Evolutionary conservation across 2,329 filamentous ascomycete genomes (phyloP).

Genomic region (Dichotomopilus funicola): DNA sequence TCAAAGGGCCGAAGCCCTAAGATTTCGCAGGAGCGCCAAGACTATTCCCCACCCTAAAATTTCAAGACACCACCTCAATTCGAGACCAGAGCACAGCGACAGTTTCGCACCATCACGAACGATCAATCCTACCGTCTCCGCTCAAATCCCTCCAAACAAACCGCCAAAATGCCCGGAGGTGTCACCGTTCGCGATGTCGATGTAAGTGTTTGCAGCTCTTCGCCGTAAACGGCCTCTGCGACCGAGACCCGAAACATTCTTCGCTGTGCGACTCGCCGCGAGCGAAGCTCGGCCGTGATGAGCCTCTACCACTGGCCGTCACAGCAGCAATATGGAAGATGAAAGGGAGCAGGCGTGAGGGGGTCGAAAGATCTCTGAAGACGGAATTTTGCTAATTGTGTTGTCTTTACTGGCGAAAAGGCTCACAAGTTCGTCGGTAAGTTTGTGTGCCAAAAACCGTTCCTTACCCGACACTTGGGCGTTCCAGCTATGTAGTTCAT

Average conservation of each 20-base stretch:
- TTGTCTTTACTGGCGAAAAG: slow-evolving; percentile 39
- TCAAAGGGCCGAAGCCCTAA: slow-evolving; percentile 3
- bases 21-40: slow-evolving; percentile 11
- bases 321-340: slow-evolving; percentile 27
- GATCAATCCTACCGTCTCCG: slow-evolving; percentile 19
- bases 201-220: slow-evolving; percentile 49
- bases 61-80: slow-evolving; percentile 12
- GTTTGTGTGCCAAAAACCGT: background rate
- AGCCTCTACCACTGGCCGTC: slow-evolving; percentile 12
- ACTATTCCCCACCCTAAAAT: slow-evolving; percentile 16
- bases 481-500: background rate
- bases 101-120: slow-evolving; percentile 18
- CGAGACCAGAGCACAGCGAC: slow-evolving; percentile 1
- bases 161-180: slow-evolving; percentile 68
- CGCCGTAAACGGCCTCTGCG: slow-evolving; percentile 27
- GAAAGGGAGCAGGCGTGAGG: slow-evolving; percentile 60
- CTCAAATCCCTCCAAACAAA: slow-evolving; percentile 19
- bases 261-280: slow-evolving; percentile 20
- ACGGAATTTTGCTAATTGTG: slow-evolving; percentile 65
- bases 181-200: slow-evolving; percentile 80
- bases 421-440: slow-evolving; percentile 77
- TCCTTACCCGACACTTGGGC: no score
- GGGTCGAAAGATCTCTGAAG: slow-evolving; percentile 66
- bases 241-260: slow-evolving; percentile 22
- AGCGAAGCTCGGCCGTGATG: slow-evolving; percentile 19